phyloP scores from a whole-genome alignment of 2,329 filamentous ascomycete species.

The Trichoderma sp. region DNA sequence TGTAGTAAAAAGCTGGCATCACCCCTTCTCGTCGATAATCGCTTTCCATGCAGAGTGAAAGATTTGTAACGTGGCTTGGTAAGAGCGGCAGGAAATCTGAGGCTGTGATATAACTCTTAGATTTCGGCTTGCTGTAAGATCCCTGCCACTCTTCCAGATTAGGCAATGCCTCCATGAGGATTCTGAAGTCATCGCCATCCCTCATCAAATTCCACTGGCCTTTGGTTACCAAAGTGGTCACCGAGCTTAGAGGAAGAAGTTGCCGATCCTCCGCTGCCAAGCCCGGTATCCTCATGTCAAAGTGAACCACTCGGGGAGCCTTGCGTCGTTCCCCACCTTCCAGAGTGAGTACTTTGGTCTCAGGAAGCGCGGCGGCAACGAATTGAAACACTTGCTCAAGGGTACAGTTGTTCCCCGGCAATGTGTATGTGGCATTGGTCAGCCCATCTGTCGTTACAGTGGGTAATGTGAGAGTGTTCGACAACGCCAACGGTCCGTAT shows the following conservation, averaged over 20 bases:
- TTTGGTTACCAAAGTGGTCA: constrained; percentile 68
- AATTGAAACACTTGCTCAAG: constrained; percentile 68
- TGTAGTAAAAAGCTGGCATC: constrained; percentile 60
- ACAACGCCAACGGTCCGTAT: constrained; percentile 42
- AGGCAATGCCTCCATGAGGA: constrained; percentile 61
- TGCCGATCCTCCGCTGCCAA: constrained; percentile 30
- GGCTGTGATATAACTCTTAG: constrained; percentile 70
- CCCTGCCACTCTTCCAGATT: constrained; percentile 62
- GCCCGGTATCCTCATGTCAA: constrained; percentile 27
- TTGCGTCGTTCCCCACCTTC: constrained; percentile 78
- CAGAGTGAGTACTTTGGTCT: constrained; percentile 65
- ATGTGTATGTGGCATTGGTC: constrained; percentile 56
- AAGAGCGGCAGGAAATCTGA: constrained; percentile 59
- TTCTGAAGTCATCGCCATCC: constrained; percentile 59
- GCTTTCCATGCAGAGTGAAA: constrained; percentile 69
- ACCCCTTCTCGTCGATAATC: constrained; percentile 66
- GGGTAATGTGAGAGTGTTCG: constrained; percentile 47
- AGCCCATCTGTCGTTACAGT: constrained; percentile 55
- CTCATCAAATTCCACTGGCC: constrained; percentile 77
- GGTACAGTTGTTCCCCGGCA: constrained; percentile 65
- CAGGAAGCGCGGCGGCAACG: constrained; percentile 56
- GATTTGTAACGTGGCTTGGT: constrained; percentile 56
- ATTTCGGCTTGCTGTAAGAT: constrained; percentile 70
- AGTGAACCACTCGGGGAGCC: constrained; percentile 60
- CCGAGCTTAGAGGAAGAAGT: constrained; percentile 50